Evolutionary conservation across 2,329 filamentous ascomycete species (phyloP).

Genomic region (Fusarium xylarioides): DNA sequence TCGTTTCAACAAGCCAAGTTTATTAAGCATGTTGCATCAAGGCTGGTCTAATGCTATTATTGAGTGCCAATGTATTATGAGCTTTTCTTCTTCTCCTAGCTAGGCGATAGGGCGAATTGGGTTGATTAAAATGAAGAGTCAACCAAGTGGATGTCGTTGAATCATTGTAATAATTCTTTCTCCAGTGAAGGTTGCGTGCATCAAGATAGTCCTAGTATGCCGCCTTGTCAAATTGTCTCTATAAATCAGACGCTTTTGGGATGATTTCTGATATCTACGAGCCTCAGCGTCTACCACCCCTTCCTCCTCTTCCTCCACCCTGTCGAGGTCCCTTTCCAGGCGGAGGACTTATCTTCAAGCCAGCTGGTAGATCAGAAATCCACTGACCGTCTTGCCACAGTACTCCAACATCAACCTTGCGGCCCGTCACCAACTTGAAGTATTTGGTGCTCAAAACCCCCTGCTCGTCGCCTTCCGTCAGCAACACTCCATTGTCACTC

Average conservation of each 20-base stretch:
- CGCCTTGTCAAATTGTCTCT: neutral
- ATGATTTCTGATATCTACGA: constrained; percentile 8
- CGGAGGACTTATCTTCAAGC: constrained; percentile 60
- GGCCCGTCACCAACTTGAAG: constrained; percentile 75
- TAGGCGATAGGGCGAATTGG: neutral
- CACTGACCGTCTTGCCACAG: constrained; percentile 77
- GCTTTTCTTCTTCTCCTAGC: neutral
- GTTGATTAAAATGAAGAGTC: neutral
- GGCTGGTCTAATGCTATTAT: neutral
- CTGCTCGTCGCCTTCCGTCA: constrained; percentile 67
- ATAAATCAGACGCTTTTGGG: neutral
- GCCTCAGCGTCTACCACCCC: constrained; percentile 27
- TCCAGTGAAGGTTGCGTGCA: neutral
- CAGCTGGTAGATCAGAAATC: constrained; percentile 71
- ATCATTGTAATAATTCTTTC: neutral
- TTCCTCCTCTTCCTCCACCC: constrained; percentile 51
- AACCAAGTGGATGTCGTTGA: neutral
- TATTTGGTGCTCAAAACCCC: constrained; percentile 72
- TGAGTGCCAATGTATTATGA: neutral
- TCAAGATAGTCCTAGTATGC: neutral
- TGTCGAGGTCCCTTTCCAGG: constrained; percentile 58
- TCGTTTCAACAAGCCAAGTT: neutral
- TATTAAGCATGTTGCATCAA: neutral
- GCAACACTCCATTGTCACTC: constrained; percentile 80
- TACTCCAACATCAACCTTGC: constrained; percentile 67